Percentiles rank a stretch among this genome's conserved stretches.
These are phyloP conservation scores for Terfezia boudieri DNA, from an alignment of 495 filamentous ascomycete species.

Conservation along the genomic window DNA sequence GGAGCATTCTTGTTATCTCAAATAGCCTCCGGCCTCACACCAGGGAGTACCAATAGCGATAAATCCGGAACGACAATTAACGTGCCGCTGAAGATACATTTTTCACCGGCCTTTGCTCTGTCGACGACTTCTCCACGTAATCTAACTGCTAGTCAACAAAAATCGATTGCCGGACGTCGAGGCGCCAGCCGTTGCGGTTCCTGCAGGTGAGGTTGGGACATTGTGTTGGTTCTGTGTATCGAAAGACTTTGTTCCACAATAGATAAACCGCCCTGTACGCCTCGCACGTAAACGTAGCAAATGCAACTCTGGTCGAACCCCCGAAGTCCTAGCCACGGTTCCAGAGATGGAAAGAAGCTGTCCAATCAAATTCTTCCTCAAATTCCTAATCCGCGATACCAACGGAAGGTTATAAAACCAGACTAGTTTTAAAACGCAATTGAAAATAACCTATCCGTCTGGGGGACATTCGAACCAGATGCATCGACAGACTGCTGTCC, in stretches of 20 bases:
- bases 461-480: constrained; percentile 36
- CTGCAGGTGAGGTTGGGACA: constrained; percentile 82
- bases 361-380: constrained; percentile 80
- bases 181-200: constrained; percentile 73
- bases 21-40: constrained; percentile 61
- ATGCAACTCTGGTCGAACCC: constrained; percentile 82
- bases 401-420: constrained; percentile 88
- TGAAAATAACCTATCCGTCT: constrained; percentile 88
- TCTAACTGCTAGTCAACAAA: constrained; percentile 99
- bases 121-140: constrained; percentile 97
- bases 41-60: constrained; percentile 79
- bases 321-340: constrained; percentile 86
- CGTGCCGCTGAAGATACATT: constrained; percentile 89
- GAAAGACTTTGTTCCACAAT: constrained; percentile 95
- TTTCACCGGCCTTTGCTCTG: constrained; percentile 88
- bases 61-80: constrained; percentile 95
- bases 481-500: constrained; percentile 42
- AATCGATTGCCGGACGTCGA: constrained; percentile 90
- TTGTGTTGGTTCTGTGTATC: constrained; percentile 88
- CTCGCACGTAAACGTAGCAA: constrained; percentile 86
- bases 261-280: constrained; percentile 52
- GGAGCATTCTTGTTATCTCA: constrained; percentile 53
- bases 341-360: constrained; percentile 85
- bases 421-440: too few species aligned
- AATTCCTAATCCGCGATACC: constrained; percentile 70